A percentile compares a stretch with the other conserved stretches of the same genome.
Evolutionary conservation across 345 rosid species (phyloP).

Genomic region (Ceriops zippeliana): DNA sequence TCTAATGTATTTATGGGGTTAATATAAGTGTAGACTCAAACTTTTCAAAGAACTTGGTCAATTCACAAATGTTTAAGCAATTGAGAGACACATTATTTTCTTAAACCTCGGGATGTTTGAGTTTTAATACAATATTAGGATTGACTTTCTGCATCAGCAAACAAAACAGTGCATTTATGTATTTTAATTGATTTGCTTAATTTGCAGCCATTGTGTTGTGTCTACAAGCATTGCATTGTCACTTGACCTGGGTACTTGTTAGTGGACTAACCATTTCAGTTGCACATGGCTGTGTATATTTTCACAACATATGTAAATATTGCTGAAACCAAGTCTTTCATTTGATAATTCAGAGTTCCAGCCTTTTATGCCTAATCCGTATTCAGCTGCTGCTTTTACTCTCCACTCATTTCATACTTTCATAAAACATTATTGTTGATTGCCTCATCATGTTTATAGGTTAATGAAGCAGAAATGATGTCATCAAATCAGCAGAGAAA

Average conservation of each 20-base stretch:
- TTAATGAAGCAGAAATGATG: conserved; percentile 58
- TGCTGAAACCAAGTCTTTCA: too few relatives aligned
- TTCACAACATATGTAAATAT: too few relatives aligned
- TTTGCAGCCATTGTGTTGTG: too few relatives aligned
- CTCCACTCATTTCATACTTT: background rate
- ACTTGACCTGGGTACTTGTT: too few relatives aligned
- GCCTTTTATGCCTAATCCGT: background rate
- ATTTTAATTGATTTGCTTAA: too few relatives aligned
- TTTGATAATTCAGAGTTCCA: too few relatives aligned
- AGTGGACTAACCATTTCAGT: too few relatives aligned
- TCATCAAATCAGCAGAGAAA: conserved; percentile 48
- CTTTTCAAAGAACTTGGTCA: background rate
- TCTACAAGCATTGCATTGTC: too few relatives aligned
- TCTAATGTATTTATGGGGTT: background rate
- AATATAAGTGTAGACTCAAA: background rate
- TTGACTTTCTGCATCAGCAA: background rate
- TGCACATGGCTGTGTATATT: too few relatives aligned
- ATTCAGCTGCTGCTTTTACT: background rate
- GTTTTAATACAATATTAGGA: too few relatives aligned
- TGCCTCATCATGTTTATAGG: conserved; percentile 31
- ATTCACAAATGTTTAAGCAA: background rate
- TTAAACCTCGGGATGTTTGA: too few relatives aligned
- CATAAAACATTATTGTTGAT: background rate
- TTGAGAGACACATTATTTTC: background rate
- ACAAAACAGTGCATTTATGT: background rate